phyloP scores from a whole-genome alignment of 2,329 filamentous ascomycete species.

The Nemania sp. region DNA sequence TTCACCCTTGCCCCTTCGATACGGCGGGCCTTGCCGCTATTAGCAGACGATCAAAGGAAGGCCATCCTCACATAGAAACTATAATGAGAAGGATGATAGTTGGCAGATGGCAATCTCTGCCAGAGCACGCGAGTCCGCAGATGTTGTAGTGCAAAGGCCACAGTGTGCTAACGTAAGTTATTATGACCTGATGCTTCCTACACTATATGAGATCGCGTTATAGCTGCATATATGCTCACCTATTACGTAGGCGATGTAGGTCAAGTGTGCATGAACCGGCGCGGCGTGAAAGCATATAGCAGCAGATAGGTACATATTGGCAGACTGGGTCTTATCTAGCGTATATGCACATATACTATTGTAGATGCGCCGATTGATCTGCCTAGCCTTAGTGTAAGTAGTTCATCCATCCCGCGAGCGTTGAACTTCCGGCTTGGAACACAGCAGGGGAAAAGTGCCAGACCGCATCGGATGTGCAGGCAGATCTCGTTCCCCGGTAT shows the following conservation, averaged over 20 bases:
- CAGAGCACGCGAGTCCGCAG: background rate
- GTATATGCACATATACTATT: background rate
- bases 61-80: background rate
- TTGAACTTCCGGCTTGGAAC: background rate
- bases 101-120: constrained; percentile 6
- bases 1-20: constrained; percentile 9
- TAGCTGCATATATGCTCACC: constrained; percentile 16
- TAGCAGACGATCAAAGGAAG: constrained; percentile 17
- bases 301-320: too few relatives aligned
- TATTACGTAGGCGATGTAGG: constrained; percentile 18
- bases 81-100: constrained; percentile 1
- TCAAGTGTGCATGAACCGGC: constrained; percentile 21
- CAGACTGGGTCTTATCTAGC: background rate
- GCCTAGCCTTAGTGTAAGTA: too few relatives aligned
- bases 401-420: too few relatives aligned
- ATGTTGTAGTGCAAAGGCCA: too few relatives aligned
- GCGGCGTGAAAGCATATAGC: constrained; percentile 7
- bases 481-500: too few relatives aligned
- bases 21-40: constrained; percentile 13
- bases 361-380: constrained; percentile 11
- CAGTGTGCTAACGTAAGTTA: background rate
- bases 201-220: background rate
- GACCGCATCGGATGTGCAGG: background rate
- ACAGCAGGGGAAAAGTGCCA: constrained; percentile 4
- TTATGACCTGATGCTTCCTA: background rate